These are phyloP conservation scores for Vanrija sp. DNA, from an alignment of 1,284 basidiomycete species.

Conservation along the genomic window DNA sequence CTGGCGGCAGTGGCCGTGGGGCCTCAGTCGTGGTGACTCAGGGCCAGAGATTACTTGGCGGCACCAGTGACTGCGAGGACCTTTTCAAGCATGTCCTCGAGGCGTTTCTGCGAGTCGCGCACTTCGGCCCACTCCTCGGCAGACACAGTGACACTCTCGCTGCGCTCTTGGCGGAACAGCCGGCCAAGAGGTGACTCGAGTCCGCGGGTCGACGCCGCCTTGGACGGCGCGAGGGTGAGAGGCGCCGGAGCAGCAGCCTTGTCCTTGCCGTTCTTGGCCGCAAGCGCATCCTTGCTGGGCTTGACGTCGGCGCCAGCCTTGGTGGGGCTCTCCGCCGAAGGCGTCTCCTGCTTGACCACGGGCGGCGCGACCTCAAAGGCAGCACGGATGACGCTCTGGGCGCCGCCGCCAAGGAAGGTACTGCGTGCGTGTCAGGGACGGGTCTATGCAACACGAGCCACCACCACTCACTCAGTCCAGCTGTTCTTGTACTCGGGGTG, in stretches of 20 bases:
- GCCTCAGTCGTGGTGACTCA: not conserved
- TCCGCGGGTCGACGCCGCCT: not conserved
- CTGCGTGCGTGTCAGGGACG: not conserved
- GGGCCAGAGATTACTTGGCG: not conserved
- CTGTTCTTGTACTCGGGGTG: slow-evolving; percentile 18
- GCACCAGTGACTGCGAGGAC: slow-evolving; percentile 17
- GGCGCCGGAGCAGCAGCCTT: not conserved
- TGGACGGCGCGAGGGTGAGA: not conserved
- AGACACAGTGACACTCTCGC: slow-evolving; percentile 8
- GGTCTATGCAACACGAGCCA: not conserved
- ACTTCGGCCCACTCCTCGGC: slow-evolving; percentile 31
- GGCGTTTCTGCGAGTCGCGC: slow-evolving; percentile 31
- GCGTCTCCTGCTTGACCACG: slow-evolving; percentile 9
- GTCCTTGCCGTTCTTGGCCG: not conserved
- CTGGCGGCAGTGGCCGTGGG: not conserved
- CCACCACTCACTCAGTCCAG: slow-evolving; percentile 35
- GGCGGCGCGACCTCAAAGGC: slow-evolving; percentile 43
- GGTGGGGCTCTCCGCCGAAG: not conserved
- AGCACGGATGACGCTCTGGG: slow-evolving; percentile 38
- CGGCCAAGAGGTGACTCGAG: slow-evolving; percentile 11
- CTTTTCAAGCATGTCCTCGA: slow-evolving; percentile 38
- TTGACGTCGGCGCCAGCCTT: not conserved
- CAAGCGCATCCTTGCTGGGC: not conserved
- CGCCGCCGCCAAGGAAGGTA: slow-evolving; percentile 41
- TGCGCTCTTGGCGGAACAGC: slow-evolving; percentile 18